Evolutionary conservation across 768 basidiomycete species (phyloP), one percentile per base, ranked within the genome.

Genomic region (Mrakia frigida): DNA sequence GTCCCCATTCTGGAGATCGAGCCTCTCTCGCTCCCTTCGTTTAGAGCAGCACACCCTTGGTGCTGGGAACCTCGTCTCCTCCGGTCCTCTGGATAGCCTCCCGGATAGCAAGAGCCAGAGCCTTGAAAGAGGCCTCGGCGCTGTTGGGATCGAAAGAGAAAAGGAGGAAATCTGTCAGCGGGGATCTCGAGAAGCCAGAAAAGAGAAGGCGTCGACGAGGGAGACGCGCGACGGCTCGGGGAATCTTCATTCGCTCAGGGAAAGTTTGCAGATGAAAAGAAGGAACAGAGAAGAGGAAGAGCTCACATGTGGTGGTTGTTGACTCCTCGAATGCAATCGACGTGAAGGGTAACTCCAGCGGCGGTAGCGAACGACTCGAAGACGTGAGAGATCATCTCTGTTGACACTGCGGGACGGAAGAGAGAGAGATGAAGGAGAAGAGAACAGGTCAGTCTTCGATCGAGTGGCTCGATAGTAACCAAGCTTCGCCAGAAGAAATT

Each of bases 281-380:
- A 50, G 70, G 11, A 53, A 33, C 21, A 39, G 11, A 79, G n/a
- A 35, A 39, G 5, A 46, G 56, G 31, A 25, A 25, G 28, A 43
- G 82, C 89, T 77, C 81, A 94, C 96, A 92, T 89, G 84, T 98
- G 97, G 83, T 99, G 97, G 82, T 99, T 97, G 84, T 99, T 99
- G 80, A 93, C 91, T 59, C 97, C 97, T 46, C 94, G 87, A 60
- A 99, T 86, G 60, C 93, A 94, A 81, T 99, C 97, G 70, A 98
- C 87, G 81, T 98, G 96, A 67, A 99, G 86, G 3, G 97, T 98
- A 31, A 90, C 91, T 10, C 95, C 95, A 1, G 96, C 92, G 0
- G 93, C 93, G 79, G 94, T 94, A n/a, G 96, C 92, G 82, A 99
- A 99, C 6, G 94, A 97, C 85, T 97, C 91, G 83, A 99, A 93